A percentile compares a stretch with the other conserved stretches of the same genome.
These are phyloP conservation scores for Apiospora koreana DNA, from an alignment of 2,329 filamentous ascomycete genomes.

Conservation along the genomic window DNA sequence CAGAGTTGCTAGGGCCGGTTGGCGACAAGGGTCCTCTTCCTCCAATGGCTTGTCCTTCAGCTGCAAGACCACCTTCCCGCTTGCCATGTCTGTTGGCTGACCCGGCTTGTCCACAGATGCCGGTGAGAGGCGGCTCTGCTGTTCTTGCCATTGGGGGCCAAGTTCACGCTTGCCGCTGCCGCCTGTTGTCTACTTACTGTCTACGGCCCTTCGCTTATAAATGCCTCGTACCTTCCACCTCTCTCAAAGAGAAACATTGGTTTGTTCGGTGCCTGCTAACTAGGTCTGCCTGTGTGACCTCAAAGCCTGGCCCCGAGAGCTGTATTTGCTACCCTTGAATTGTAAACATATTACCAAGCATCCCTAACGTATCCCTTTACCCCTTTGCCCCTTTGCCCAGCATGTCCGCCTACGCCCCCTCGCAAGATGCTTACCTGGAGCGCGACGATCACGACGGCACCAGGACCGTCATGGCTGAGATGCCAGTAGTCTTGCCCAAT, in stretches of 20 bases:
- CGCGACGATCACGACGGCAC: not conserved
- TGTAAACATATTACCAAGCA: not conserved
- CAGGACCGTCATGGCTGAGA: conserved; percentile 11
- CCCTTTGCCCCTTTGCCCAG: no score
- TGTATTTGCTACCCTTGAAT: no score
- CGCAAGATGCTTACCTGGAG: not conserved
- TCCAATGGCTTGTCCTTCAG: not conserved
- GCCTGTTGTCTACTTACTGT: no score
- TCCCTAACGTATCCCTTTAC: not conserved
- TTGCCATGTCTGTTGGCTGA: not conserved
- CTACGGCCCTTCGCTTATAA: not conserved
- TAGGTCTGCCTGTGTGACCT: not conserved
- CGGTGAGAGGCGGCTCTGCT: conserved; percentile 1
- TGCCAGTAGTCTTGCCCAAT: conserved; percentile 22
- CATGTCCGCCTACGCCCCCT: conserved; percentile 9
- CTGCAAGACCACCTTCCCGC: not conserved
- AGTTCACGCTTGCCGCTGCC: not conserved
- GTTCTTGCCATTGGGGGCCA: not conserved
- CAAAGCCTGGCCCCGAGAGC: no score
- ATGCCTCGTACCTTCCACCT: not conserved
- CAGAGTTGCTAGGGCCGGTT: not conserved
- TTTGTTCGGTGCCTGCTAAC: not conserved
- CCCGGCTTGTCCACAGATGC: not conserved
- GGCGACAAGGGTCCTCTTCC: not conserved
- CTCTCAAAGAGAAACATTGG: not conserved